Evolutionary conservation across 352 stramenopile species (phyloP).

Genomic region (Phytophthora pinifolia): DNA sequence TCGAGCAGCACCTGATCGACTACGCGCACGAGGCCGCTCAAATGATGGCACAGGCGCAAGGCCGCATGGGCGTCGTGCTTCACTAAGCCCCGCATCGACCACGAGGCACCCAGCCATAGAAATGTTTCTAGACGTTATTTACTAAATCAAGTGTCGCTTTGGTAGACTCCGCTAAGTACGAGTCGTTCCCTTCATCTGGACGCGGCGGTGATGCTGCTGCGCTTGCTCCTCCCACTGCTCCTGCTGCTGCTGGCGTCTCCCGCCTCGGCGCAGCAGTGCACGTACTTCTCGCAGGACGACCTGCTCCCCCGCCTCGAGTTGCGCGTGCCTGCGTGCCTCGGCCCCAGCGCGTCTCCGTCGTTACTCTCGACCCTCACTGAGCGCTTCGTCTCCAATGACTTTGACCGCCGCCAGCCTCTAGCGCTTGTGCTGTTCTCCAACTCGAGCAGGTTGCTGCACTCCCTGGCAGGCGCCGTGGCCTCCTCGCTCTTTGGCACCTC

Average conservation of each 20-base stretch:
- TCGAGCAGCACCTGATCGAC: slow-evolving; percentile 50
- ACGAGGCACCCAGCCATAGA: slow-evolving; percentile 15
- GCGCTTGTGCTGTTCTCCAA: slow-evolving; percentile 60
- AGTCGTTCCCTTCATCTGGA: too few relatives aligned
- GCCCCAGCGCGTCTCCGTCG: slow-evolving; percentile 21
- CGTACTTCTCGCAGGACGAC: slow-evolving; percentile 37
- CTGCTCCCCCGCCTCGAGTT: slow-evolving; percentile 47
- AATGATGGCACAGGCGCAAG: slow-evolving; percentile 22
- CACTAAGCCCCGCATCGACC: slow-evolving; percentile 5
- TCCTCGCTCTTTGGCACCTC: slow-evolving; percentile 35
- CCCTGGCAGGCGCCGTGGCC: slow-evolving; percentile 34
- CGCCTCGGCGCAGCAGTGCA: slow-evolving; percentile 28
- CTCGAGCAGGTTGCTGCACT: slow-evolving; percentile 31
- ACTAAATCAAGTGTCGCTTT: slow-evolving; percentile 19
- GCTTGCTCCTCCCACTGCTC: slow-evolving; percentile 8
- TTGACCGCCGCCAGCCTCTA: slow-evolving; percentile 50
- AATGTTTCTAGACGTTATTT: slow-evolving; percentile 29
- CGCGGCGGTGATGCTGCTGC: slow-evolving; percentile 18
- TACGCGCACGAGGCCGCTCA: slow-evolving; percentile 53
- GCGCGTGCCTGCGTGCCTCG: slow-evolving; percentile 44
- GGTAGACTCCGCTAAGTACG: slow-evolving; percentile 14
- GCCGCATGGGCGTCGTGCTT: slow-evolving; percentile 10
- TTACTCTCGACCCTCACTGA: slow-evolving; percentile 44
- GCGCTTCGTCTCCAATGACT: slow-evolving; percentile 53
- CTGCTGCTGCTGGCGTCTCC: slow-evolving; percentile 14